phyloP scores from a whole-genome alignment of 2,329 filamentous ascomycete genomes.

The Aspergillus fructus region DNA sequence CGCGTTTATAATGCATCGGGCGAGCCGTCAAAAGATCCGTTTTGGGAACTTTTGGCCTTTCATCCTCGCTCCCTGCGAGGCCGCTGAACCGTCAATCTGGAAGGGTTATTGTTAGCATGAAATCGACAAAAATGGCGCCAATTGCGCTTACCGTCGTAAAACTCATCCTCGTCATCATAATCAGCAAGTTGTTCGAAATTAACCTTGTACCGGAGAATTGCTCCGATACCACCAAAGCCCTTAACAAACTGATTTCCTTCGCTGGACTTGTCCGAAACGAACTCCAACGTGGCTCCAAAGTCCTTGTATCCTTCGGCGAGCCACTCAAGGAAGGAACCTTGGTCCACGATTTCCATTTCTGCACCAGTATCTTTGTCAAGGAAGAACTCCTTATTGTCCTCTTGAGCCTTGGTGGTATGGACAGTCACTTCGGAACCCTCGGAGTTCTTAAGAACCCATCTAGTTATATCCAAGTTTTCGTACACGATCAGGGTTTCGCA shows the following conservation, averaged over 20 bases:
- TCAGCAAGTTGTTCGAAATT: constrained; percentile 99
- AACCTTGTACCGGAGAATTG: constrained; percentile 97
- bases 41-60: constrained; percentile 60
- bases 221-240: constrained; percentile 97
- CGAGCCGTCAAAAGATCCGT: constrained; percentile 57
- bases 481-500: constrained; percentile 94
- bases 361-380: constrained; percentile 94
- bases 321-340: constrained; percentile 97
- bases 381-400: constrained; percentile 78
- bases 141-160: constrained; percentile 66
- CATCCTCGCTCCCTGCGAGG: constrained; percentile 87
- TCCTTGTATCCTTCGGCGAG: constrained; percentile 98
- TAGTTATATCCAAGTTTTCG: constrained; percentile 92
- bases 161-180: constrained; percentile 85
- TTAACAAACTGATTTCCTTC: constrained; percentile 99
- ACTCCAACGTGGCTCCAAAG: constrained; percentile 92
- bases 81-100: constrained; percentile 84
- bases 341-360: constrained; percentile 91
- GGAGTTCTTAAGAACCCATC: constrained; percentile 83
- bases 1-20: constrained; percentile 40
- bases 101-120: constrained; percentile 7
- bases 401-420: constrained; percentile 85
- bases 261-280: constrained; percentile 94
- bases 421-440: constrained; percentile 70
- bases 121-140: background rate